Conservation (phyloP, 805 yeast genomes). For the Candida andamanensis region DNA sequence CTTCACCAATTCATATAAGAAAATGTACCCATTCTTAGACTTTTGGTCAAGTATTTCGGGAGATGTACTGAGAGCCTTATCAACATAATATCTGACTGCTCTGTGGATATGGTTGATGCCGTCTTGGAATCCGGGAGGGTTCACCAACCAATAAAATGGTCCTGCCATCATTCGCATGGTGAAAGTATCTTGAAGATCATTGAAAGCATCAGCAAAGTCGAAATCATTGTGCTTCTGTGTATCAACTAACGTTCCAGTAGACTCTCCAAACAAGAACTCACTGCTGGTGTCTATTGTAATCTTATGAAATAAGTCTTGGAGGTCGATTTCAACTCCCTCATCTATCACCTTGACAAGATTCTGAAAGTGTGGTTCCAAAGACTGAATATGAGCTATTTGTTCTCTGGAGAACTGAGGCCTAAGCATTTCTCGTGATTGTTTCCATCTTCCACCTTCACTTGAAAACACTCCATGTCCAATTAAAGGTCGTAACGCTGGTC, state of each 20-base stretch:
- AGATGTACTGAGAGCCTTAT: slow-evolving; percentile 24
- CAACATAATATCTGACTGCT: slow-evolving; percentile 24
- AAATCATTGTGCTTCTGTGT: slow-evolving; percentile 19
- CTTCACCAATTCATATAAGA: slow-evolving; percentile 36
- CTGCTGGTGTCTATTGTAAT: slow-evolving; percentile 37
- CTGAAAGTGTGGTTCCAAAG: slow-evolving; percentile 30
- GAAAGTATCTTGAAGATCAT: slow-evolving; percentile 22
- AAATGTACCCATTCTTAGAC: slow-evolving; percentile 21
- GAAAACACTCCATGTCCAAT: slow-evolving; percentile 37
- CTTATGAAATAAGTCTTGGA: slow-evolving; percentile 31
- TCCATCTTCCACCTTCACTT: slow-evolving; percentile 35
- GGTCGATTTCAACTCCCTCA: slow-evolving; percentile 20
- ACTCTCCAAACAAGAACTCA: slow-evolving; percentile 38
- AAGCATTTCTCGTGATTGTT: slow-evolving; percentile 31
- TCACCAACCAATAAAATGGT: slow-evolving; percentile 19
- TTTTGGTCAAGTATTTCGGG: slow-evolving; percentile 23
- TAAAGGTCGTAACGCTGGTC: slow-evolving; percentile 21
- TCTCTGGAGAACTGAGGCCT: slow-evolving; percentile 37
- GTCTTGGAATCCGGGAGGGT: slow-evolving; percentile 25
- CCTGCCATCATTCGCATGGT: slow-evolving; percentile 23
- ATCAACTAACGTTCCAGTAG: slow-evolving; percentile 16
- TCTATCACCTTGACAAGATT: slow-evolving; percentile 19
- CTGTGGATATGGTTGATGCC: slow-evolving; percentile 25
- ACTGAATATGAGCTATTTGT: slow-evolving; percentile 27
- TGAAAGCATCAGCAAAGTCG: slow-evolving; percentile 24